Base-by-base conservation (phyloP, 1,284 basidiomycete genomes). In the Ceratobasidium sp. region DNA sequence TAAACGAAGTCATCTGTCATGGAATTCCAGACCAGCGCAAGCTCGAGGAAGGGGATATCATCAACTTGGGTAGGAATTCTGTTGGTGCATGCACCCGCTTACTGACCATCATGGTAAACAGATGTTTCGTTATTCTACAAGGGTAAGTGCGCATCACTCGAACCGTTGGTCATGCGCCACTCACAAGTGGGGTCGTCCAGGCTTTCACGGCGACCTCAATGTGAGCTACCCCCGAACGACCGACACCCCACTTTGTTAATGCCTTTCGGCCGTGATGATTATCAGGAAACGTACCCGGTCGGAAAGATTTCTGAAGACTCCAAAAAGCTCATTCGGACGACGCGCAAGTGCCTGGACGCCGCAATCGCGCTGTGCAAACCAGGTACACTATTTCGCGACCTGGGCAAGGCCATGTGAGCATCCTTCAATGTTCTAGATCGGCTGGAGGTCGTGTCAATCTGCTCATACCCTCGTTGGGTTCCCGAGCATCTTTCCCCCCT, bases 1-100 rank as follows among this genome's bases (percentile, higher is more conserved):
- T 99, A 53, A 99, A 99, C 83, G 98, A 99, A 83, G 92, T 91
- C 74, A 97, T 99, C 79, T 99, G 98, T 82, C 98, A 99, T 82
- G 95, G 95, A 73, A 98, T 98, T 77, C 96, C 96, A 54, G 96
- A 98, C 83, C 87, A 92, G 79, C 86, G 95, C 74, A 93, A 91
- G 78, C 83, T 98, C 68, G 86, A 88, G 79, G 92, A 97, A 78
- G 96, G 96, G 31, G 96, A 98, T 82, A 98, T 98, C 79, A 85
- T 98, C 81, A 98, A 98, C 82, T 88, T 97, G 61, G 97, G 90
- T 93, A 79, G 59, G 82, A 80, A 76, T 37, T 65, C 53, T 74
- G 46, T 77, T 63, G 69, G 75, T 76, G 61, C 54, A 61, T 56
- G 39, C 37, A 13, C 13, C 48, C 13, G 22, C 62, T 56, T 76